Evolutionary conservation across 106 monocot species (phyloP), one percentile per base, ranked within the genome.

Genomic region (Allium fistulosum): DNA sequence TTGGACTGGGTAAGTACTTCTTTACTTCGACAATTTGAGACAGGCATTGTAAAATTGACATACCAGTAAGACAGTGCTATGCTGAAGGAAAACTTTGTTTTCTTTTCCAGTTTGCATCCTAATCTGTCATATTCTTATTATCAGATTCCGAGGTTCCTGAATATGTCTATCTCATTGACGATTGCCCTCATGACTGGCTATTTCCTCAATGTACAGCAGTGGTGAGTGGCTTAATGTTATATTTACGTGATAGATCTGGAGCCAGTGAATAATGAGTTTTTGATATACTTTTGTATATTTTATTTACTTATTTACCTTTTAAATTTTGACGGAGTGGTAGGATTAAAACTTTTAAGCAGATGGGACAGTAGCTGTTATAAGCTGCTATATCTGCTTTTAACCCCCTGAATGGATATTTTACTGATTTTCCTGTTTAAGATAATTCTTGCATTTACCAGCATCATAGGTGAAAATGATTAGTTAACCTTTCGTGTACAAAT

Each of bases 181-280:
- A 99, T 72, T 90, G 92, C 63, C 97, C 97, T 77, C 97, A 99
- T 69, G 97, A 99, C 69, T 99, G 97, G 97, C 73, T 99, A 71
- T 99, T 99, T 67, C 90, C 93, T 75, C 89, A 72, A 18, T 99
- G 97, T 61, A 68, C 82, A 79, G 97, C 97, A 51, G 92, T 99
- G 82, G 97, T 99, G 62, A 82, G 84, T 61, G 74, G 57, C 63
- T 16, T 46, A 11, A 37, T 37, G 37, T 37, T 37, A 37, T 37
- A 22, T 22, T 22, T 22, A 5, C 37, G 0, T 2, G 37, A 37
- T 37, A 37, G 37, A 37, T 37, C 37, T 37, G 5, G 37, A 37
- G 37, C 37, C 37, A 37, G 1, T 37, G 22, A 22, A 22, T 37
- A 37, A 37, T 37, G 37, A 37, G 2, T 37, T 37, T 37, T 37